A percentile compares a stretch with the other conserved stretches of the same genome.
These are phyloP conservation scores for Alternaria dauci DNA, from an alignment of 2,329 filamentous ascomycete genomes.

Conservation along the genomic window DNA sequence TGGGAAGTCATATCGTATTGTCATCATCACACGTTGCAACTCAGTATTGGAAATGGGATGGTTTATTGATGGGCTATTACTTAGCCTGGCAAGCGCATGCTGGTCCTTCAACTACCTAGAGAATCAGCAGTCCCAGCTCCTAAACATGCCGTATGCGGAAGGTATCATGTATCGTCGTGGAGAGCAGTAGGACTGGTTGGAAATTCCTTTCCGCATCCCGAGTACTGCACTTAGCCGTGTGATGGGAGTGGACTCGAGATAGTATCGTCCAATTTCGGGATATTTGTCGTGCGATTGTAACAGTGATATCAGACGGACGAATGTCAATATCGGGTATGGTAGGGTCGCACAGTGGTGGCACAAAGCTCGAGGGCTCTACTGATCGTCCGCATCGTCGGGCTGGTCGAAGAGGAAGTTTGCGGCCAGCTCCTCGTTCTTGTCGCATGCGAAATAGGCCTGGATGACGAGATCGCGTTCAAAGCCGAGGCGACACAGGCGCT, in stretches of 20 bases:
- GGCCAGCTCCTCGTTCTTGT: slow-evolving; percentile 98
- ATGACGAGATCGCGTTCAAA: slow-evolving; percentile 94
- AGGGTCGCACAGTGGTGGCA: slow-evolving; percentile 33
- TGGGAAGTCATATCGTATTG: background rate
- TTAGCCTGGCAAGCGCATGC: slow-evolving; percentile 5
- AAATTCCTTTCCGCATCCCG: slow-evolving; percentile 15
- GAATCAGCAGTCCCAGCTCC: slow-evolving; percentile 11
- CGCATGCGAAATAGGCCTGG: slow-evolving; percentile 98
- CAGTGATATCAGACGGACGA: slow-evolving; percentile 32
- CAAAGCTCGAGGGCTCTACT: slow-evolving; percentile 35
- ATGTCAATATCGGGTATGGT: slow-evolving; percentile 31
- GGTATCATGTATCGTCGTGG: slow-evolving; percentile 26
- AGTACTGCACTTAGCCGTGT: slow-evolving; percentile 18
- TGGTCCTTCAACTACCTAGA: slow-evolving; percentile 16
- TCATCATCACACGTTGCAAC: background rate
- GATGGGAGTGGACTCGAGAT: slow-evolving; percentile 19
- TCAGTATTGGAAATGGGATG: background rate
- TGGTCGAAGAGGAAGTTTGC: slow-evolving; percentile 99
- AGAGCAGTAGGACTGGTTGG: slow-evolving; percentile 7
- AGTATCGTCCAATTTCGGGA: slow-evolving; percentile 27
- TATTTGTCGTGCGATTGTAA: slow-evolving; percentile 31
- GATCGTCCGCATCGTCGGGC: slow-evolving; percentile 79
- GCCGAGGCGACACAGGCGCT: slow-evolving; percentile 89
- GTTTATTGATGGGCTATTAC: slow-evolving; percentile 19
- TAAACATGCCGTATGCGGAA: slow-evolving; percentile 17